Evolutionary conservation across 768 basidiomycete species (phyloP).

Genomic region (Suillus luteus): DNA sequence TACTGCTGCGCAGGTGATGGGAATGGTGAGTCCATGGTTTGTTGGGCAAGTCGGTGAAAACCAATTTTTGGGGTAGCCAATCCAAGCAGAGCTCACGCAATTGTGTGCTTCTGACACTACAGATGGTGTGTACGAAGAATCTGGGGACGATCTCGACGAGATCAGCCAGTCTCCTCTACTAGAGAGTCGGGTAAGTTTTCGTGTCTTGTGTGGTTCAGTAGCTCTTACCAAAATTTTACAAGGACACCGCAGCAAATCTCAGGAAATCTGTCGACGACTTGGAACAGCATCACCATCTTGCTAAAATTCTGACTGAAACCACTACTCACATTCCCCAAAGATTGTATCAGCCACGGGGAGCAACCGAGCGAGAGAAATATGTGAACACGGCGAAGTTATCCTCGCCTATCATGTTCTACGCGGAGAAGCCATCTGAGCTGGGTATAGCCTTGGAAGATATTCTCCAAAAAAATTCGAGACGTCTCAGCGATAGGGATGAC

Average conservation of each 20-base stretch:
- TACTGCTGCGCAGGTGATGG: neutral
- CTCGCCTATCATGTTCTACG: slow-evolving; percentile 60
- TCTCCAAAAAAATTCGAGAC: slow-evolving; percentile 53
- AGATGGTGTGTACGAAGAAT: neutral
- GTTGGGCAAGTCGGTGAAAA: neutral
- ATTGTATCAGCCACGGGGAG: slow-evolving; percentile 71
- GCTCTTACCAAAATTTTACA: neutral
- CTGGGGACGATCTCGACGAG: neutral
- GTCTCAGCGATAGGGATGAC: slow-evolving; percentile 56
- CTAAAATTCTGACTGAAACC: slow-evolving; percentile 29
- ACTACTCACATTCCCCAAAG: slow-evolving; percentile 61
- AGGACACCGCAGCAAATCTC: neutral
- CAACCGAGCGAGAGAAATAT: slow-evolving; percentile 69
- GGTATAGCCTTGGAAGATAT: slow-evolving; percentile 66
- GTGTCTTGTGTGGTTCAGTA: neutral
- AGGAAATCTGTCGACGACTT: slow-evolving; percentile 4
- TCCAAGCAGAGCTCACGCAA: neutral
- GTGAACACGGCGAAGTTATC: slow-evolving; percentile 67
- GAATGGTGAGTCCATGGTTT: neutral
- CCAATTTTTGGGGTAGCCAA: neutral
- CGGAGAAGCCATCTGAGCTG: slow-evolving; percentile 51
- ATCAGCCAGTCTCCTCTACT: neutral
- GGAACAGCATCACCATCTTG: slow-evolving; percentile 15
- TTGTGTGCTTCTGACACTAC: neutral
- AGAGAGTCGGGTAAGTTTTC: neutral